Evolutionary conservation across 306 rosid species (phyloP), one percentile per base, ranked within the genome.

Genomic region (Boehmeria nivea): DNA sequence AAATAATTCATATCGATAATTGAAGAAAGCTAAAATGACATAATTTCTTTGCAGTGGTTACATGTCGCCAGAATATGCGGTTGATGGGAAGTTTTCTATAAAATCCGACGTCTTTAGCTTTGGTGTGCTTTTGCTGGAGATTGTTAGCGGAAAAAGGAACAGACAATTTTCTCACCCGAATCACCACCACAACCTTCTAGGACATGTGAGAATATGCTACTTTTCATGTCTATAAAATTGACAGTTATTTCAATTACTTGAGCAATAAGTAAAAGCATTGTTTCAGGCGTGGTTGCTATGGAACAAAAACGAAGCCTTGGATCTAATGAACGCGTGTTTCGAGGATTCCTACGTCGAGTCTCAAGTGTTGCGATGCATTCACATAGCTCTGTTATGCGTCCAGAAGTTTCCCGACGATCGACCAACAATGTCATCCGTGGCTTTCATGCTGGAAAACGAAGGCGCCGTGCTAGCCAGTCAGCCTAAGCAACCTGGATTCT

Each of bases 371-470:
- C 4, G 45, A 40, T 40, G 19, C 18, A n/a, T 84, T 15, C 85
- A 81, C 21, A 60, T 81, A 4, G 77, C 79, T 45, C 71, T 81
- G 54, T 49, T 78, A 42, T 81, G 88, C 49, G 62, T 78, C 20
- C 87, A 81, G 31, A 72, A 59, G 9, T 63, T 59, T 46, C 54
- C 51, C 2, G 1, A 25, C 3, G 54, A 62, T 45, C 38, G 65
- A 33, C 64, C 69, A 42, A 31, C 22, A 50, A 63, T 63, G 76
- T 51, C 76, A 0, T 50, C 47, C 1, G 56, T 63, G 20, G 57
- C 63, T 12, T 18, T 57, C 43, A 70, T 57, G 70, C 20, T 57
- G n/a, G n/a, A n/a, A n/a, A n/a, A n/a, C n/a, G n/a, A n/a, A 51
- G 58, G 36, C 25, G 44, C 63, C n/a, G n/a, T n/a, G n/a, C n/a